These are phyloP conservation scores for Candida mattraensis DNA, from an alignment of 805 yeast species.

Conservation along the genomic window DNA sequence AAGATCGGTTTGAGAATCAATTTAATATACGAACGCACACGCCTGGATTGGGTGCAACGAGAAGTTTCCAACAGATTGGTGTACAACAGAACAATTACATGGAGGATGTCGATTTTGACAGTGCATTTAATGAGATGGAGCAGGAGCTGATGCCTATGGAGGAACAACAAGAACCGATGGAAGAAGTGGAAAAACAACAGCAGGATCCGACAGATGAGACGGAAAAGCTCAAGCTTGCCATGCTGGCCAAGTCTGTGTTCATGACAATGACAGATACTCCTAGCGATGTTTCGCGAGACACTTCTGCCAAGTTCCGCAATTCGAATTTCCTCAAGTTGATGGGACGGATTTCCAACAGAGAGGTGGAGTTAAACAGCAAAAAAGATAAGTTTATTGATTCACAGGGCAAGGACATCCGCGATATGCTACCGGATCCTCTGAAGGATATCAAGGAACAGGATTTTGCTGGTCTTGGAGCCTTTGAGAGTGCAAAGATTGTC, in stretches of 20 bases:
- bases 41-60: too few relatives aligned
- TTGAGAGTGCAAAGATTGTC: constrained; percentile 25
- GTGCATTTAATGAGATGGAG: constrained; percentile 33
- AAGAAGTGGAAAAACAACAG: constrained; percentile 9
- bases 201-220: constrained; percentile 24
- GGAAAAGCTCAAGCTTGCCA: constrained; percentile 39
- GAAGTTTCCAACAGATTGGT: too few relatives aligned
- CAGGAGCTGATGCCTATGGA: constrained; percentile 15
- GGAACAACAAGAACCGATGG: constrained; percentile 2
- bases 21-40: too few relatives aligned
- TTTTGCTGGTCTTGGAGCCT: constrained; percentile 20
- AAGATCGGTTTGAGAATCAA: too few relatives aligned
- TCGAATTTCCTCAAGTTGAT: constrained; percentile 43
- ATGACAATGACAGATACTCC: constrained; percentile 37
- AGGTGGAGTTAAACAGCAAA: constrained; percentile 37
- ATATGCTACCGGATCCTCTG: constrained; percentile 30
- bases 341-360: constrained; percentile 38
- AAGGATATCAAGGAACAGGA: constrained; percentile 25
- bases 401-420: constrained; percentile 39
- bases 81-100: background rate
- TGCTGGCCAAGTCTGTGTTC: constrained; percentile 39
- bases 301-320: constrained; percentile 38
- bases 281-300: constrained; percentile 27
- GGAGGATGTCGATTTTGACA: constrained; percentile 27
- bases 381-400: constrained; percentile 39